phyloP scores from a whole-genome alignment of 176 grass and related monocot species.

The Rhynchospora breviuscula region DNA sequence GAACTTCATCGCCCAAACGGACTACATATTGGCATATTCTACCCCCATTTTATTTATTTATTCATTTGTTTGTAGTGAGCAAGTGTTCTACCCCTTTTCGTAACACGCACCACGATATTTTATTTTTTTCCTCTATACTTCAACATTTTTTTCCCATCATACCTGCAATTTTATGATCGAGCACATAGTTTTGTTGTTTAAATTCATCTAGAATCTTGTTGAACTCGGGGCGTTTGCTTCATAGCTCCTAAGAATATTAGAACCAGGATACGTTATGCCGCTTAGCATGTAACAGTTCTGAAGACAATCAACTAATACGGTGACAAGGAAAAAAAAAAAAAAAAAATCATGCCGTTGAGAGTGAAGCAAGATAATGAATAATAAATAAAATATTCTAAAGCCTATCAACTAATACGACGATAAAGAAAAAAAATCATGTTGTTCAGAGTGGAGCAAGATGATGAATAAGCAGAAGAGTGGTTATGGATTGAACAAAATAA shows the following conservation, averaged over 20 bases:
- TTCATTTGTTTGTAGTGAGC: no score
- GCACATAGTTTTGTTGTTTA: not conserved
- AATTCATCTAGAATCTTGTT: not conserved
- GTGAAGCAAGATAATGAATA: not conserved
- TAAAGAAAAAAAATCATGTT: not conserved
- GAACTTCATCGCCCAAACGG: not conserved
- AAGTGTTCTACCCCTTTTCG: no score
- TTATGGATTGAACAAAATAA: not conserved
- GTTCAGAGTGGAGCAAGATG: not conserved
- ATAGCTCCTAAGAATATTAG: not conserved
- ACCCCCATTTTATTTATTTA: no score
- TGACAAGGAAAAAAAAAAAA: not conserved
- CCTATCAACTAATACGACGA: not conserved
- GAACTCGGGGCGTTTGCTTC: not conserved
- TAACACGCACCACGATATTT: no score
- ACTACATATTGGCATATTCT: no score
- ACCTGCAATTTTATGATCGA: not conserved
- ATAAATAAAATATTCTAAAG: not conserved
- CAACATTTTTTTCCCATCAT: not conserved
- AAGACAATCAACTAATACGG: not conserved
- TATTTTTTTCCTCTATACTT: no score
- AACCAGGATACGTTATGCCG: not conserved
- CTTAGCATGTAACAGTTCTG: not conserved
- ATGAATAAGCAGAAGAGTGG: not conserved
- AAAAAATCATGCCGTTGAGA: not conserved